phyloP scores from a whole-genome alignment of 345 rosid species.

The Eucalyptus marginata region DNA sequence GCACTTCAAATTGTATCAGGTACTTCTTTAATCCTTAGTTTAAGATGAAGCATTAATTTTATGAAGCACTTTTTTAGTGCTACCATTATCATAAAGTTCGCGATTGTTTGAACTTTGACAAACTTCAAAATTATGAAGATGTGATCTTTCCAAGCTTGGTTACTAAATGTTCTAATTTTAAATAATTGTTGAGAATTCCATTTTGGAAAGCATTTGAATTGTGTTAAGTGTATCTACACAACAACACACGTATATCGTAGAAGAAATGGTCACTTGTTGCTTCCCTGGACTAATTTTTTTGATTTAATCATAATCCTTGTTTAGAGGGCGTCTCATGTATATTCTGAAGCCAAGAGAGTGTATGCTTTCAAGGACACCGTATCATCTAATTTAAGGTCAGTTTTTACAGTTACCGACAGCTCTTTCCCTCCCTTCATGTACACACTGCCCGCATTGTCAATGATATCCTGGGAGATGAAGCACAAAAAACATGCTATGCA shows the following conservation, averaged over 20 bases:
- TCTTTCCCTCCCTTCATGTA: background rate
- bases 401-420: background rate
- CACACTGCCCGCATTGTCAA: background rate
- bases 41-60: background rate
- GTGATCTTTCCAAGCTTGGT: background rate
- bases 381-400: slow-evolving; percentile 49
- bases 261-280: background rate
- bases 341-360: slow-evolving; percentile 83
- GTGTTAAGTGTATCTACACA: background rate
- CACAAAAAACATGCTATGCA: background rate
- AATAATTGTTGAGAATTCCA: background rate
- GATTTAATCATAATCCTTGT: background rate
- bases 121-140: background rate
- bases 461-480: background rate
- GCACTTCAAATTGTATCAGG: slow-evolving; percentile 85
- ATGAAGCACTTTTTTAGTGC: background rate
- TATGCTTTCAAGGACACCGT: slow-evolving; percentile 82
- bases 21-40: background rate
- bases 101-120: background rate
- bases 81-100: background rate
- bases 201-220: background rate
- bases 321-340: slow-evolving; percentile 92
- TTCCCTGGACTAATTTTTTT: background rate
- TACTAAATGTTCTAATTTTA: background rate
- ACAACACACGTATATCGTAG: background rate